A percentile compares a stretch with the other conserved stretches of the same genome.
phyloP scores from a whole-genome alignment of 805 yeast genomes.

The Spathaspora gorwiae region DNA sequence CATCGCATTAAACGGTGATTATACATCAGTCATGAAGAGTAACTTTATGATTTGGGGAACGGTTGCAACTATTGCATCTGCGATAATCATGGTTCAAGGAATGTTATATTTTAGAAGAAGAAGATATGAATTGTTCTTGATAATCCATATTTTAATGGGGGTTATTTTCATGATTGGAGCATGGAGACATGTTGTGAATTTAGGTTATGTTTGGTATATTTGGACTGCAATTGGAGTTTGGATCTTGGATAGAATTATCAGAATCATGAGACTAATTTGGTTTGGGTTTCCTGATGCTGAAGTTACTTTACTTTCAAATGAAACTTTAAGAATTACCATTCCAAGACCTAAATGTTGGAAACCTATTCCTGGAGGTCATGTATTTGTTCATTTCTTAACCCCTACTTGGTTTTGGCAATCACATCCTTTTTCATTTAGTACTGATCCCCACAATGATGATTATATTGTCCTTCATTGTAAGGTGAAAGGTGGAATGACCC shows the following conservation, averaged over 20 bases:
- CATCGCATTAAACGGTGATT: constrained; percentile 3
- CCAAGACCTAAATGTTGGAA: constrained; percentile 52
- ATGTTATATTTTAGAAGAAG: constrained; percentile 39
- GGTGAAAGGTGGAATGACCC: constrained; percentile 30
- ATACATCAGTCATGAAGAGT: constrained; percentile 2
- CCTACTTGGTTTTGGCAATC: constrained; percentile 55
- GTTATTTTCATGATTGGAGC: constrained; percentile 42
- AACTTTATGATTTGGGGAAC: constrained; percentile 22
- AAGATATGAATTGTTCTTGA: constrained; percentile 50
- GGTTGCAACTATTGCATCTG: constrained; percentile 28
- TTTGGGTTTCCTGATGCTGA: constrained; percentile 59
- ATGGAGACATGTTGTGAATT: constrained; percentile 44
- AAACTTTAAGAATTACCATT: constrained; percentile 47
- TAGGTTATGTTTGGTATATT: constrained; percentile 27
- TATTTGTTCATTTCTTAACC: constrained; percentile 48
- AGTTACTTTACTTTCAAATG: constrained; percentile 35
- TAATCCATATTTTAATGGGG: constrained; percentile 53
- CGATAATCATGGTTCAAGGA: constrained; percentile 41
- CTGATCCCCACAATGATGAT: constrained; percentile 2
- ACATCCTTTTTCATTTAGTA: constrained; percentile 56
- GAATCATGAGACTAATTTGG: constrained; percentile 48
- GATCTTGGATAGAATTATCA: constrained; percentile 58
- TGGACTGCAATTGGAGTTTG: constrained; percentile 61
- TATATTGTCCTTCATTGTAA: constrained; percentile 21
- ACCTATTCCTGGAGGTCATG: constrained; percentile 57